phyloP scores from a whole-genome alignment of 1,284 basidiomycete species.

The Pseudozyma pruni region DNA sequence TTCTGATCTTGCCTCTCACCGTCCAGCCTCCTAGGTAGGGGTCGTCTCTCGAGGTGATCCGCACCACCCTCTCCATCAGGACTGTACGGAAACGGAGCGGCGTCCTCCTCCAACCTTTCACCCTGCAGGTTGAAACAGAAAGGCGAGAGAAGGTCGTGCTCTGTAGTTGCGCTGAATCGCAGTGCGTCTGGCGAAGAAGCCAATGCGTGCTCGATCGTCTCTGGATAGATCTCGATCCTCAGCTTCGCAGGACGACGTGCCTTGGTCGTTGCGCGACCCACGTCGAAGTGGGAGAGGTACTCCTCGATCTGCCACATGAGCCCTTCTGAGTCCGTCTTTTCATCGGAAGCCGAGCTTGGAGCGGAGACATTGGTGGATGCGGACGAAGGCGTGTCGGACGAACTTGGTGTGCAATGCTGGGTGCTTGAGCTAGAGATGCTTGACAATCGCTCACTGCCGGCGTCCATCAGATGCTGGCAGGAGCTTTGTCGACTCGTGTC shows the following conservation, averaged over 20 bases:
- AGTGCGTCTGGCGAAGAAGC: slow-evolving; percentile 5
- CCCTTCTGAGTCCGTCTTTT: slow-evolving; percentile 4
- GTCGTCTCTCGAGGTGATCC: too few relatives aligned
- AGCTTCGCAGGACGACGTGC: neutral
- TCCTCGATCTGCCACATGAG: slow-evolving; percentile 42
- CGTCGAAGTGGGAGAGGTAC: slow-evolving; percentile 24
- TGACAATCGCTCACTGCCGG: too few relatives aligned
- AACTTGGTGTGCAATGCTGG: too few relatives aligned
- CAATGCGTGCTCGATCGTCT: slow-evolving; percentile 3
- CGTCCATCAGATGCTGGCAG: neutral
- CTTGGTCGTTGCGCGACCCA: neutral
- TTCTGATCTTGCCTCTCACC: too few relatives aligned
- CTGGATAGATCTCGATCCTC: slow-evolving; percentile 5
- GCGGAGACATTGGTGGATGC: neutral
- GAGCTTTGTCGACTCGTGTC: slow-evolving; percentile 27
- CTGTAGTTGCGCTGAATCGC: neutral
- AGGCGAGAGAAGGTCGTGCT: slow-evolving; percentile 9
- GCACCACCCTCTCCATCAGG: slow-evolving; percentile 13
- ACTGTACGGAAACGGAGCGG: slow-evolving; percentile 43
- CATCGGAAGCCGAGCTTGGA: neutral
- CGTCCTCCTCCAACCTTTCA: slow-evolving; percentile 3
- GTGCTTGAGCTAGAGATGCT: too few relatives aligned
- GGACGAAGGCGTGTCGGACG: slow-evolving; percentile 8
- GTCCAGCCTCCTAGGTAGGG: too few relatives aligned
- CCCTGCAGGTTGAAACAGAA: slow-evolving; percentile 7